Evolutionary conservation across 2,329 filamentous ascomycete species (phyloP), one percentile per base, ranked within the genome.

Genomic region (Fusarium napiforme): DNA sequence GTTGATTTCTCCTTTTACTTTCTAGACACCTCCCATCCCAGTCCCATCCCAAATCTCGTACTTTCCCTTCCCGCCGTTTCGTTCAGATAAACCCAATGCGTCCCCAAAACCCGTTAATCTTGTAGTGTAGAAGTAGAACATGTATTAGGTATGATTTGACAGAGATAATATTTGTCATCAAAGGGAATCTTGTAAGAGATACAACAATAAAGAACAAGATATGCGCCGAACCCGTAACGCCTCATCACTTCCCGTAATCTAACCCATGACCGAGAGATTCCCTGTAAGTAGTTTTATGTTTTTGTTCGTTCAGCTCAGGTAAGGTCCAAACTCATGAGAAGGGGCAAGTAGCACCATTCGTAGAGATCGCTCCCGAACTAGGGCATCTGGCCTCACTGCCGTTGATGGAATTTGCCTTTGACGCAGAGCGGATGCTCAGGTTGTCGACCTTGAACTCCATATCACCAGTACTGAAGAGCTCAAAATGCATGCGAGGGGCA

Each of bases 391-490:
- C 53, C 59, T 75, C 72, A 7, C 37, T 28, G 45, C 69, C 67
- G 42, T 62, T 15, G 69, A 75, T 49, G 49, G 65, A 61, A 23
- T n/a, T 45, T 19, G 63, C 60, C 46, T 61, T 75, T 39, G 72
- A 74, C 42, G 68, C 45, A 32, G 75, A 78, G 49, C 71, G 66
- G 61, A 79, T 78, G 68, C 78, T 79, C 67, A 80, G 49, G 14
- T 58, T 76, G 39, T 79, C 78, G 11, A 80, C 75, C 75, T 82
- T 80, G 68, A 81, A 79, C 72, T 82, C 81, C 77, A 84, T 77
- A 39, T 85, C 85, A 3, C 85, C 82, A 21, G 84, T 84, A 64
- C 86, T 82, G 76, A 88, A 86, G 18, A 86, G 78, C 76, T 87
- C 85, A 56, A 83, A 84, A 68, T 85, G 83, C 75, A 87, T 80